Conservation (phyloP, 78 protist genomes). For the Isochrysis galbana region DNA sequence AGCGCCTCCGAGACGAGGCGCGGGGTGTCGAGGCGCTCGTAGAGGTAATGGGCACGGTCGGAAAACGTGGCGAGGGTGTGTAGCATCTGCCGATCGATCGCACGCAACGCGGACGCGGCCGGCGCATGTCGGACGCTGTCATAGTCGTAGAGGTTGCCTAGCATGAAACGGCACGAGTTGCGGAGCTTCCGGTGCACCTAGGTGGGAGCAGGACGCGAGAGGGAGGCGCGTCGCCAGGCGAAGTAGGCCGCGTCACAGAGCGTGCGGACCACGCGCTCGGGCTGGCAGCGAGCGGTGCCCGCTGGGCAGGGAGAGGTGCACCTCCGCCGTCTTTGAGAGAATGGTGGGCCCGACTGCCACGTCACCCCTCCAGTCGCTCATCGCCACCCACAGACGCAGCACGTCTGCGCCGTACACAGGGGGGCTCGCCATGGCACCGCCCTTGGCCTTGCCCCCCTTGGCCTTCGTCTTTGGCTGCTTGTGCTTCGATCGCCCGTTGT, state of each 20-base stretch:
- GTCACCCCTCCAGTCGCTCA: conserved; percentile 67
- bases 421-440: background rate
- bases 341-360: conserved; percentile 65
- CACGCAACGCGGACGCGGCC: background rate
- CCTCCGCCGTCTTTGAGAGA: conserved; percentile 6
- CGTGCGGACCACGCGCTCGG: too few relatives aligned
- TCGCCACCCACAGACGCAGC: conserved; percentile 85
- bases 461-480: background rate
- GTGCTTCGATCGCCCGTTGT: background rate
- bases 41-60: background rate
- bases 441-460: background rate
- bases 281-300: background rate
- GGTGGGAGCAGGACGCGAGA: background rate
- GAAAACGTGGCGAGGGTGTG: background rate
- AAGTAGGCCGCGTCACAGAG: too few relatives aligned
- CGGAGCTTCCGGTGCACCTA: conserved; percentile 27
- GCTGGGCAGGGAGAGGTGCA: background rate
- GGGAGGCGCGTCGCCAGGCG: background rate
- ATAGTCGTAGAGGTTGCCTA: conserved; percentile 33
- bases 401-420: conserved; percentile 76
- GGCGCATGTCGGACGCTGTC: background rate
- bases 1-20: background rate
- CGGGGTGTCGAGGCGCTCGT: background rate
- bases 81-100: background rate
- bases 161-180: conserved; percentile 6